Conservation (phyloP, 257 asterid species). For the Nemophila menziesii region DNA sequence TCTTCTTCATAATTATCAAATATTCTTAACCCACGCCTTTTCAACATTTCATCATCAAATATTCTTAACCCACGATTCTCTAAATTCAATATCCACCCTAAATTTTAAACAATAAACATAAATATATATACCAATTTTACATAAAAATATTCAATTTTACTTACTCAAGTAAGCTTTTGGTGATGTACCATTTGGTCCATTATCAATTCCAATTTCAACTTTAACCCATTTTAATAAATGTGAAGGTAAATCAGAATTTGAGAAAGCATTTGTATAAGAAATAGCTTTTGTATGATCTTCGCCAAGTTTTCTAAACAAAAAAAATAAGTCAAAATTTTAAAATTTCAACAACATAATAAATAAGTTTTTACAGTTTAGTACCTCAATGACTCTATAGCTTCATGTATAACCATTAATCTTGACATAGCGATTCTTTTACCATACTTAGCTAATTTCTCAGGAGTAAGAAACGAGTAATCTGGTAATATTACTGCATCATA, state of each 20-base stretch:
- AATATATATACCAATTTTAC: background rate
- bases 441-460: constrained; percentile 34
- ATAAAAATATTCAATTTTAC: constrained; percentile 12
- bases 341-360: background rate
- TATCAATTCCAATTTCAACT: constrained; percentile 26
- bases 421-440: constrained; percentile 32
- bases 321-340: background rate
- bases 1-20: constrained; percentile 16
- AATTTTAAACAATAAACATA: background rate
- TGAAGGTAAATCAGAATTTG: constrained; percentile 39
- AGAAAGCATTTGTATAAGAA: constrained; percentile 39
- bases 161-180: constrained; percentile 52
- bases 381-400: constrained; percentile 48
- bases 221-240: constrained; percentile 27
- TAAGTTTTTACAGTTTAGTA: no score
- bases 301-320: constrained; percentile 34
- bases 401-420: constrained; percentile 40
- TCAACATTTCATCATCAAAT: constrained; percentile 39
- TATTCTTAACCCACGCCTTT: constrained; percentile 25
- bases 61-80: constrained; percentile 51
- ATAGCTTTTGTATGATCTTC: constrained; percentile 31
- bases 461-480: constrained; percentile 53
- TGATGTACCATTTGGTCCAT: constrained; percentile 43
- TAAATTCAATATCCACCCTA: constrained; percentile 55
- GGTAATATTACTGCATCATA: constrained; percentile 42